Evolutionary conservation across 106 monocot genomes (phyloP), one percentile per base, ranked within the genome.

Genomic region (Triglochin maritima): DNA sequence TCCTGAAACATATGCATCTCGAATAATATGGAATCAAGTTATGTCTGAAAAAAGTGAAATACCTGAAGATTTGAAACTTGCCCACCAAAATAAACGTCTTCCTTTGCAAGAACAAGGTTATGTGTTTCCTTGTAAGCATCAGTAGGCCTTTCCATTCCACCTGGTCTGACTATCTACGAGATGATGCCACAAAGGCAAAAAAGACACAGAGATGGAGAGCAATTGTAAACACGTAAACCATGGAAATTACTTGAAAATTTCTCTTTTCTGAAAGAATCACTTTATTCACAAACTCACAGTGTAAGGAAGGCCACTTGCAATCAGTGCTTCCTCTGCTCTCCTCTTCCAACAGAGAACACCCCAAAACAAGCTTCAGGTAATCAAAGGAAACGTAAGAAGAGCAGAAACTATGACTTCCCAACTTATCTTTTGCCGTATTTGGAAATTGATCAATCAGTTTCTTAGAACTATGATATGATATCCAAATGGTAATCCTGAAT

Each of bases 41-140:
- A 29, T 29, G 29, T 29, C 29, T 29, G 29, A 29, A 29, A 29
- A 29, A 29, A 29, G 29, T 1, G 1, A 63, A 60, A 67, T 74
- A 88, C 93, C 74, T 95, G 95, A 66, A 95, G 95, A 70, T 95
- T 95, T 58, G 95, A 95, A 69, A 95, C 95, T 60, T 68, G 87
- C 11, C 95, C 95, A 59, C 95, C 90, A 72, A 90, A 90, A 52
- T 74, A 85, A 12, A 79, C 87, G 75, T 95, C 90, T 75, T 90
- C 90, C 47, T 81, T 68, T 63, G 95, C 90, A 75, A 95, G 85
- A 16, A 90, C 73, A 69, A 85, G 50, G 59, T 95, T 95, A 77
- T 95, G 90, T 7, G 95, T 95, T 83, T 95, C 95, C 77, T 95
- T 95, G 79, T 68, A 95, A 72, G 95, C 69, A 75, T 95, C 95